Evolutionary conservation across 2,329 filamentous ascomycete species (phyloP), one percentile per base, ranked within the genome.

Genomic region (Tolypocladium album): DNA sequence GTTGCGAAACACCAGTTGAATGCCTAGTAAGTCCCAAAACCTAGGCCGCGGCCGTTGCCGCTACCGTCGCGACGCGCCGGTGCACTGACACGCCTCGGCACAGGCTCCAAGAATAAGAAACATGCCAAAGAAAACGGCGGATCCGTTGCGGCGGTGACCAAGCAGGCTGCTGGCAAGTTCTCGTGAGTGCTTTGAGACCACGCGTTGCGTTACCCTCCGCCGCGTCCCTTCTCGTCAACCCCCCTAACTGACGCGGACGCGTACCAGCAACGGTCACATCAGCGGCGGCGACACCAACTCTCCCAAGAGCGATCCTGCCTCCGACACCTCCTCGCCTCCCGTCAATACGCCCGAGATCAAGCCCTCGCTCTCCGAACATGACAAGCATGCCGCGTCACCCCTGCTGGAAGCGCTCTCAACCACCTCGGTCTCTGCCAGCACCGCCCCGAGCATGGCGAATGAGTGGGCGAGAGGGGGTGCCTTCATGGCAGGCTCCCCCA

Each of bases 51-150:
- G 58, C 59, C 55, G 57, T 43, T 58, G 31, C 50, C 42, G 43
- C 31, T 27, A 27, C 47, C 27, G 43, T 57, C 63, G 55, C 64
- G 60, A 63, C 62, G 40, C 63, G 57, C 42, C 50, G 34, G 34
- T 50, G 56, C 45, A n/a, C 55, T n/a, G 27, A 59, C 39, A 67
- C 69, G 65, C 62, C 62, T 64, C 60, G 58, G 64, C 66, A 61
- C 61, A 78, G 75, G 70, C 69, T 72, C 73, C 61, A 81, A 81
- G 75, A 82, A 79, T 67, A 79, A 74, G 71, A 83, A 81, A 74
- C 73, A 82, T 80, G 79, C 76, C 70, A 82, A 76, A 78, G 79
- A 82, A 67, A 73, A 72, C 68, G 77, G 79, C 67, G 77, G 78
- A 66, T 79, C 82, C 67, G 75, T 78, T 65, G 79, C 79, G 56